Percentiles rank a stretch among this genome's conserved stretches.
Conservation (phyloP, 176 grass and related monocot species). For the Thalia dealbata region DNA sequence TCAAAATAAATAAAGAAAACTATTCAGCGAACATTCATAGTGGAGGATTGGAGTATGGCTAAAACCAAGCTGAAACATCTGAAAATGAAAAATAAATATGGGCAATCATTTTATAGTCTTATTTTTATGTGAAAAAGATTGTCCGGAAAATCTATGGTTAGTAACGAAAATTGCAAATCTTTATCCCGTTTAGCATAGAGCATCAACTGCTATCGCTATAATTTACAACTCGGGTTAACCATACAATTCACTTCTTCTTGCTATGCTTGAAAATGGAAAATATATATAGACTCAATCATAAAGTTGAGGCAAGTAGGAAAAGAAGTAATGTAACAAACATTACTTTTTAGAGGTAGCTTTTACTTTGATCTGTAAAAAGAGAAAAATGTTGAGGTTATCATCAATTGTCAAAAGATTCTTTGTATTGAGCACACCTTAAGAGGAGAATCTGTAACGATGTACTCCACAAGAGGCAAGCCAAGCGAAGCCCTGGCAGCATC, state of each 20-base stretch:
- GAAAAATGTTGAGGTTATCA: background rate
- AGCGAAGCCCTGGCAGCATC: conserved; percentile 76
- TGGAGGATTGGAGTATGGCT: too few species aligned
- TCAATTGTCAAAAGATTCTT: background rate
- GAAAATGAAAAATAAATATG: too few species aligned
- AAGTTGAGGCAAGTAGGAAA: background rate
- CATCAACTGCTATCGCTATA: background rate
- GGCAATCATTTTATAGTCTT: too few species aligned
- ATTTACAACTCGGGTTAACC: background rate
- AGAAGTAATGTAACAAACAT: background rate
- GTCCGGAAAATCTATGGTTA: too few species aligned
- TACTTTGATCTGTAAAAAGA: background rate
- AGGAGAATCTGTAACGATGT: conserved; percentile 76
- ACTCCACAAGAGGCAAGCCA: conserved; percentile 60
- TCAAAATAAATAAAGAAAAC: too few species aligned
- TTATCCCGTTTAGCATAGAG: background rate
- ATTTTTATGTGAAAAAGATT: too few species aligned
- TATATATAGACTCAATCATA: background rate
- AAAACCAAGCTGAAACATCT: too few species aligned
- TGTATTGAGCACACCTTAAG: conserved; percentile 39
- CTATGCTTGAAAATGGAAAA: background rate
- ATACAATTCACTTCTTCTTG: background rate
- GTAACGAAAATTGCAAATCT: background rate
- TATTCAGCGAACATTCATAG: too few species aligned
- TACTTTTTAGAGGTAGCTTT: background rate